Evolutionary conservation across 805 yeast genomes (phyloP).

Genomic region (Ogataea haglerorum): DNA sequence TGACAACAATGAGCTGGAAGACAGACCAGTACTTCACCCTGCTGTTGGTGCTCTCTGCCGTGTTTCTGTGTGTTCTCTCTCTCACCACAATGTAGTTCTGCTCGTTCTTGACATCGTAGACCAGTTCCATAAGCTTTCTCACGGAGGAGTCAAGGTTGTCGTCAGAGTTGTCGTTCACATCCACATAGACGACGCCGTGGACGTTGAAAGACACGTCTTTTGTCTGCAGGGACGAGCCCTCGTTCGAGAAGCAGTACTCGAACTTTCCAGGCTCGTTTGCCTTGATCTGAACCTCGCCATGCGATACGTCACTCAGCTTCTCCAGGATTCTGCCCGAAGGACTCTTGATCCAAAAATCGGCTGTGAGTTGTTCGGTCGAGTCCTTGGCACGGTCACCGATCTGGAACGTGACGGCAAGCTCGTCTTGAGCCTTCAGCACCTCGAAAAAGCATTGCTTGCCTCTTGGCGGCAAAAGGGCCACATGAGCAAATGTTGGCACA

Average conservation of each 20-base stretch:
- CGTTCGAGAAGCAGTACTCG: constrained; percentile 90
- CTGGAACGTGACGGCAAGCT: constrained; percentile 84
- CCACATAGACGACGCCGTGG: constrained; percentile 87
- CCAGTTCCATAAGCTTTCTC: constrained; percentile 65
- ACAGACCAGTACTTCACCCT: constrained; percentile 98
- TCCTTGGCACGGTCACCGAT: constrained; percentile 85
- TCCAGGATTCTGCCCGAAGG: constrained; percentile 49
- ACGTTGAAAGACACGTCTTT: constrained; percentile 94
- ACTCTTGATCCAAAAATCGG: constrained; percentile 56
- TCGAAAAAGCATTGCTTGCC: constrained; percentile 90
- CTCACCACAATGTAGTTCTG: constrained; percentile 90
- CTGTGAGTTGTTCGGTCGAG: constrained; percentile 59
- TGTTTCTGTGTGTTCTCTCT: constrained; percentile 96
- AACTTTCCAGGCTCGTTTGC: constrained; percentile 71
- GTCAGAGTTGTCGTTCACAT: constrained; percentile 59
- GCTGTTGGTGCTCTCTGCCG: constrained; percentile 95
- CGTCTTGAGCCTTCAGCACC: constrained; percentile 75
- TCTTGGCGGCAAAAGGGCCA: constrained; percentile 75
- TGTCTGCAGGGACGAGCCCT: constrained; percentile 63
- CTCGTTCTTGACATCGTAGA: constrained; percentile 88
- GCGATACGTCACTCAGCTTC: constrained; percentile 56
- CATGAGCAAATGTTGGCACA: constrained; percentile 53
- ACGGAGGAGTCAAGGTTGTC: constrained; percentile 85
- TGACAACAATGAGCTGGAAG: constrained; percentile 84
- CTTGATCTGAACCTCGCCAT: constrained; percentile 71